These are phyloP conservation scores for Arctium lappa DNA, from an alignment of 129 eudicot genomes.

Conservation along the genomic window DNA sequence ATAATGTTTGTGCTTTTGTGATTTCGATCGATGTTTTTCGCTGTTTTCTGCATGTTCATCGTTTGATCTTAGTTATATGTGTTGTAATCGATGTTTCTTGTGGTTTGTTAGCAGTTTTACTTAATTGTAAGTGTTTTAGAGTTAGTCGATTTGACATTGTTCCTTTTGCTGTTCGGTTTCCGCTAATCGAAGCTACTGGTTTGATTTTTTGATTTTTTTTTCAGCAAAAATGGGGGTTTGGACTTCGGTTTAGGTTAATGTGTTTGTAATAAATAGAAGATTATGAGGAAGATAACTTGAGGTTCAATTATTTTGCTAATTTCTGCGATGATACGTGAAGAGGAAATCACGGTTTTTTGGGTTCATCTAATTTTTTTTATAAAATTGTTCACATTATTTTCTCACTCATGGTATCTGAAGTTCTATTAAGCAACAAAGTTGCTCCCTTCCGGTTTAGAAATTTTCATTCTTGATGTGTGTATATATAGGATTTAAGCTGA, in stretches of 20 bases:
- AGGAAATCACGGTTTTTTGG: not conserved
- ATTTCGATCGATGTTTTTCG: not conserved
- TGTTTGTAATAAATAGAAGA: slow-evolving; percentile 2
- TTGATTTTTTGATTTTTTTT: not conserved
- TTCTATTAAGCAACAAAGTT: not conserved
- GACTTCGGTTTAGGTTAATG: slow-evolving; percentile 7
- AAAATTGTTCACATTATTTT: not conserved
- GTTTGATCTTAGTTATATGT: slow-evolving; percentile 9
- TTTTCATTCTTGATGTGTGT: not conserved
- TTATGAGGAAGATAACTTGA: not conserved
- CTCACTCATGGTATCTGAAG: not conserved
- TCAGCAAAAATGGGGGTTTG: not conserved
- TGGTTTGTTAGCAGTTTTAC: not conserved
- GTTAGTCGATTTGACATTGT: slow-evolving; percentile 13
- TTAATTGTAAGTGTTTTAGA: not conserved
- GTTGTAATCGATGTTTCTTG: not conserved
- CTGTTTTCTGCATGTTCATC: not conserved
- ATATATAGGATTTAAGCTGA: not conserved
- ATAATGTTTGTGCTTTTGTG: not conserved
- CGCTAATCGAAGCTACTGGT: not conserved
- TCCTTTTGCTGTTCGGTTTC: not conserved
- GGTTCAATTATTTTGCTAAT: not conserved
- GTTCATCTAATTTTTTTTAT: not conserved
- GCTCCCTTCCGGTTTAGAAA: not conserved
- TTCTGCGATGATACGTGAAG: not conserved